Evolutionary conservation across 2,329 filamentous ascomycete species (phyloP), one percentile per base, ranked within the genome.

Genomic region (Fusarium virguliforme): DNA sequence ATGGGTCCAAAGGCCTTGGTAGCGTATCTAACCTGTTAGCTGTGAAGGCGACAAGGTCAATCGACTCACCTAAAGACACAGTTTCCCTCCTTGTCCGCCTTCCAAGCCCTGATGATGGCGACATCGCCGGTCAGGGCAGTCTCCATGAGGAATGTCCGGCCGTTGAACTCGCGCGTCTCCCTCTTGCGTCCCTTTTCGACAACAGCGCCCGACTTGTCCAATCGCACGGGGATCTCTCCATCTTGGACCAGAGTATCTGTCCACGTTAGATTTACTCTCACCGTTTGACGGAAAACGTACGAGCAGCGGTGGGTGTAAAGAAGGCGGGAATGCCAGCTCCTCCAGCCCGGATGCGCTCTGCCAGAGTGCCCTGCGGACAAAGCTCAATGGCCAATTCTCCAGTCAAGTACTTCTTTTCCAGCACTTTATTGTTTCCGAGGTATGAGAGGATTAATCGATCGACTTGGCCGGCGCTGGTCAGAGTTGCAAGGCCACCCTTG

Each of bases 291-390:
- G 6, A 7, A 1, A 5, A 85, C 85, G 76, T 83, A 89, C 88
- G 86, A 38, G 88, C 89, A 62, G 90, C 93, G 0, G 93, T 94
- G 0, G 92, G 90, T 0, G 93, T 95, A 76, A 90, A 96, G 78
- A 96, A 95, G 0, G 92, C 92, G 1, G 92, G 92, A 56, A 95
- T 94, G 8, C 92, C 92, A 26, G 91, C 91, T 4, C 92, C 92
- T 1, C 89, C 92, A 7, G 91, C 91, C 43, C 92, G 85, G 74
- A 93, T 87, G 71, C 92, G 86, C 83, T 94, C 91, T 0, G 91
- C 91, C 57, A 94, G 84, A 0, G 91, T 92, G 5, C 92, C 92
- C 74, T 95, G 92, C 0, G 92, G 92, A 61, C 91, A 94, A 43
- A 95, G 83, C 80, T 95, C 92, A 69, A 95, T 86, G 7, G 90